A percentile compares a stretch with the other conserved stretches of the same genome.
These are phyloP conservation scores for Oenanthe sinensis DNA, from an alignment of 129 eudicot species.

Conservation along the genomic window DNA sequence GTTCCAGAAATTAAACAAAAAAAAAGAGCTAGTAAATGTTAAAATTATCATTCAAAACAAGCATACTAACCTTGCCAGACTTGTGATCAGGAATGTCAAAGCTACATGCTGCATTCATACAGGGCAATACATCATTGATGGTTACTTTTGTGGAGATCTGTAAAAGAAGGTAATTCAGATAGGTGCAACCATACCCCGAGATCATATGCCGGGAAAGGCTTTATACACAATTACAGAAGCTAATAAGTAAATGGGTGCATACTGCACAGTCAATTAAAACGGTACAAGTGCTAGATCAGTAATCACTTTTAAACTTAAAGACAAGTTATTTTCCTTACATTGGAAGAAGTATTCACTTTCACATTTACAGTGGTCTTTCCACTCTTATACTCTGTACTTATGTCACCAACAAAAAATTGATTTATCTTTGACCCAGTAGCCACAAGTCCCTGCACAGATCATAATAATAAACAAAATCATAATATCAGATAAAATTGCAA, in stretches of 20 bases:
- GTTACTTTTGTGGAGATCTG: constrained; percentile 86
- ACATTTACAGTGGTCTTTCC: constrained; percentile 75
- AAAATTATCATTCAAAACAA: not conserved
- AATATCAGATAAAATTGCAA: not conserved
- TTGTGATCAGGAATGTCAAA: constrained; percentile 91
- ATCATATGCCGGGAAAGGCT: not conserved
- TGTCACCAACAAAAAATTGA: constrained; percentile 71
- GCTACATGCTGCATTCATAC: constrained; percentile 59
- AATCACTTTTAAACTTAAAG: not conserved
- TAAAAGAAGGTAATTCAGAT: constrained; percentile 11
- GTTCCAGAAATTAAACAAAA: not conserved
- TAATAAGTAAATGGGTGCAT: not conserved
- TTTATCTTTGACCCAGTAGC: constrained; percentile 84
- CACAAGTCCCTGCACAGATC: constrained; percentile 55
- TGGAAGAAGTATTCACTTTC: constrained; percentile 85
- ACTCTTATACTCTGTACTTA: constrained; percentile 65
- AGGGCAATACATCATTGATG: constrained; percentile 47
- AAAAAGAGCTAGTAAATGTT: not conserved
- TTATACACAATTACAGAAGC: not conserved
- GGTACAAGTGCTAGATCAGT: not conserved
- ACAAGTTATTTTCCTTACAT: constrained; percentile 36
- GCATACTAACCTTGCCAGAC: constrained; percentile 76
- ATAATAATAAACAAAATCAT: not conserved
- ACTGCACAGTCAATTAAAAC: not conserved
- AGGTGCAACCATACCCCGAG: not conserved